Base-by-base conservation (phyloP, 2,329 filamentous ascomycete genomes). In the Colletotrichum lupini region DNA sequence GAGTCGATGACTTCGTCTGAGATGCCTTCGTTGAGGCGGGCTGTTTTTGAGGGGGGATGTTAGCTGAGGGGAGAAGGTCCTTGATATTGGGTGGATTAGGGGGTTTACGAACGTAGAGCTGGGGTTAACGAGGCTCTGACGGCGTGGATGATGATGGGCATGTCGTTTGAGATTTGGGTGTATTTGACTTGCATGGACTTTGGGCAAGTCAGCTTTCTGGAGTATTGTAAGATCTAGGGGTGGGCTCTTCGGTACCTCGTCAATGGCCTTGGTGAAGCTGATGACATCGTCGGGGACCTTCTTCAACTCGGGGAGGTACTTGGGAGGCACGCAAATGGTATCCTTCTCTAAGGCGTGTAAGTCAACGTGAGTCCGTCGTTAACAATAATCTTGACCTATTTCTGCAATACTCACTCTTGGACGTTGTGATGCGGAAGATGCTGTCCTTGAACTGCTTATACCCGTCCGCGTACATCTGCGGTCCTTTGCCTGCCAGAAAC, bases 61-160 rank as follows among this genome's bases (percentile, higher is more conserved):
- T 49, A 55, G 52, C 35, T 35, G 8, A 1, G 26, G 26, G 37
- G 14, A 65, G 28, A 4, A 60, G 28, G 5, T 16, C 16, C 6
- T 16, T 5, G 14, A 4, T 2, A 12, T 11, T 4, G 12, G 35
- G 9, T 5, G 2, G 4, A 12, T 4, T 1, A 24, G 12, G 22
- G 42, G 46, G 12, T 11, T 35, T 35, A 16, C 72, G 49, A 72
- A 82, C 81, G 71, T 0, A 84, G 78, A 0, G 79, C 75, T 0
- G 82, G 82, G 0, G 82, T 84, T 24, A 84, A 74, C 32, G 74
- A 78, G 1, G 74, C 72, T 62, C 81, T 82, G 73, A 84, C 69
- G 0, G 78, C 78, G 69, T 82, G 78, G 0, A 79, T 70, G 11
- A 83, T 60, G 7, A 78, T 61, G 8, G 75, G 74, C 6, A 76